Evolutionary conservation across 2,329 filamentous ascomycete species (phyloP).

Genomic region (Delphinella strobiligena): DNA sequence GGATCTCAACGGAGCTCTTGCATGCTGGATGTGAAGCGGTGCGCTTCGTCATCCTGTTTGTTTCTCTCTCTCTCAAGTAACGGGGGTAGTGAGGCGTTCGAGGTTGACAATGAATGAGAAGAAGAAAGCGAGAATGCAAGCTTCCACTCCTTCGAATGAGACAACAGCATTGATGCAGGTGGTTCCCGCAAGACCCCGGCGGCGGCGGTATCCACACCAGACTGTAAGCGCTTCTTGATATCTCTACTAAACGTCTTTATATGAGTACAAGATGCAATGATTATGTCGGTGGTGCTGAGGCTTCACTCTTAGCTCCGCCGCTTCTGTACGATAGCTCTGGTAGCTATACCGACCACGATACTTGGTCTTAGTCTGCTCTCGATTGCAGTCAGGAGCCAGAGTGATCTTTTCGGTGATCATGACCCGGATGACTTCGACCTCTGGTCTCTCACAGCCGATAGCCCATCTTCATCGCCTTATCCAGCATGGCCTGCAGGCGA

Average conservation of each 20-base stretch:
- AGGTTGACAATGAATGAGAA: slow-evolving; percentile 3
- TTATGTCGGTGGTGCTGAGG: neutral
- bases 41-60: too few relatives aligned
- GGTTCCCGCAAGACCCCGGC: slow-evolving; percentile 37
- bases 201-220: slow-evolving; percentile 36
- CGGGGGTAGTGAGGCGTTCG: neutral
- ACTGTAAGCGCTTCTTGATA: slow-evolving; percentile 20
- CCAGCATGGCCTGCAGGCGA: slow-evolving; percentile 29
- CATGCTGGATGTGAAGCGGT: too few relatives aligned
- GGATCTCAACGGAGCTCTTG: too few relatives aligned
- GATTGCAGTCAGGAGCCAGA: slow-evolving; percentile 24
- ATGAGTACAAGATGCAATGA: neutral
- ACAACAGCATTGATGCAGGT: slow-evolving; percentile 56
- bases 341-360: slow-evolving; percentile 25
- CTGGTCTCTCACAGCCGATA: slow-evolving; percentile 10
- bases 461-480: slow-evolving; percentile 19
- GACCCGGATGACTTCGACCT: slow-evolving; percentile 11
- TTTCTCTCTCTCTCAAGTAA: neutral
- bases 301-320: slow-evolving; percentile 38
- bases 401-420: slow-evolving; percentile 22
- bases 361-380: slow-evolving; percentile 25
- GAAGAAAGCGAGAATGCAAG: neutral
- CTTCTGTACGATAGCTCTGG: slow-evolving; percentile 50
- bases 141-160: slow-evolving; percentile 39
- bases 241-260: neutral